phyloP scores from a whole-genome alignment of 257 asterid species.

The Asclepias syriaca region DNA sequence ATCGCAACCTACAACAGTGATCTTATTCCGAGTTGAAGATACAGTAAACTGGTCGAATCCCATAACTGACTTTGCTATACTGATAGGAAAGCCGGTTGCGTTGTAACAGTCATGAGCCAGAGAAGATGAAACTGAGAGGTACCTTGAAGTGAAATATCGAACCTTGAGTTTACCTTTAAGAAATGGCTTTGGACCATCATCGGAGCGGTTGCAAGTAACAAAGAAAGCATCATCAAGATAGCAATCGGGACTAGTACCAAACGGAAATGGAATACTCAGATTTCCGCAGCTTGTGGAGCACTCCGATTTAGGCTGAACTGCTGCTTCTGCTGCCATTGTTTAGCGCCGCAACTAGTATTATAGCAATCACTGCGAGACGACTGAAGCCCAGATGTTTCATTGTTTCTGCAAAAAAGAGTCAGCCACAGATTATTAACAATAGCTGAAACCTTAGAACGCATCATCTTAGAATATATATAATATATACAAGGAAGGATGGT shows the following conservation, averaged over 20 bases:
- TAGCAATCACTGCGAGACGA: neutral
- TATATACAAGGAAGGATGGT: neutral
- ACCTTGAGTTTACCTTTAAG: neutral
- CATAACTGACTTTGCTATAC: neutral
- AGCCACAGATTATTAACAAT: neutral
- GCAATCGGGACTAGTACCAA: constrained; percentile 17
- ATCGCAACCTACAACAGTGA: neutral
- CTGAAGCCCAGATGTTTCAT: neutral
- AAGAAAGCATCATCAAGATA: constrained; percentile 17
- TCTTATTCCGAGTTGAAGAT: constrained; percentile 1
- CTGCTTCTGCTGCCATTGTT: neutral
- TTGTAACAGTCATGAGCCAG: neutral
- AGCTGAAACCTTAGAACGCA: no score
- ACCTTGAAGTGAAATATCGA: neutral
- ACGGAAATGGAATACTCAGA: constrained; percentile 22
- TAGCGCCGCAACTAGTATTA: neutral
- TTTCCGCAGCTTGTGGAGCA: constrained; percentile 21
- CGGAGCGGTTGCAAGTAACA: constrained; percentile 21
- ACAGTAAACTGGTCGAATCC: neutral
- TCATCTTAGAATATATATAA: no score
- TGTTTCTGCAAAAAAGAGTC: neutral
- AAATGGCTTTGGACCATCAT: neutral
- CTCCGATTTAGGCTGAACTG: neutral
- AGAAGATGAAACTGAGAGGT: neutral
- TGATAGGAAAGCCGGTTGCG: neutral